A percentile compares a stretch with the other conserved stretches of the same genome.
Conservation (phyloP, 352 stramenopile genomes). For the Plasmopara halstedii region DNA sequence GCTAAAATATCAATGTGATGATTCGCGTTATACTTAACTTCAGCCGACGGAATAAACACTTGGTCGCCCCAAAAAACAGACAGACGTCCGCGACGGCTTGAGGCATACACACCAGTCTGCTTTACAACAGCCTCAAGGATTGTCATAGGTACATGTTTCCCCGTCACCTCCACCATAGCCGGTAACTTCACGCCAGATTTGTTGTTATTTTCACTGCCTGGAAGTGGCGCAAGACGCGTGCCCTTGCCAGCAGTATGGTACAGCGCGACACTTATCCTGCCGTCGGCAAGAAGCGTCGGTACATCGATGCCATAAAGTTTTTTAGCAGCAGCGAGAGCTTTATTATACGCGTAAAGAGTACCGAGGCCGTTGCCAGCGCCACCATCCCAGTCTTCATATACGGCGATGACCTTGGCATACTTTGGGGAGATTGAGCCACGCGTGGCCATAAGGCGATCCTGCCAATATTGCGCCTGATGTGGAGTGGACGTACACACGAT, state of each 20-base stretch:
- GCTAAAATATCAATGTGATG: conserved; percentile 98
- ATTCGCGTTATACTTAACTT: conserved; percentile 89
- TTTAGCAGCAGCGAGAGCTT: conserved; percentile 85
- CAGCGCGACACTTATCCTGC: conserved; percentile 88
- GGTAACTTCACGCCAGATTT: conserved; percentile 98
- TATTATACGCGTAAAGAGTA: conserved; percentile 95
- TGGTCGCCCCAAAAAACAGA: conserved; percentile 99
- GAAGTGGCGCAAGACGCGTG: conserved; percentile 93
- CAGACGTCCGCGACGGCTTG: conserved; percentile 89
- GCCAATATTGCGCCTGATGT: conserved; percentile 96
- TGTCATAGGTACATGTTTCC: conserved; percentile 89
- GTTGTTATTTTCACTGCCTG: conserved; percentile 98
- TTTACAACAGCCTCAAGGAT: conserved; percentile 98
- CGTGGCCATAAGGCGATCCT: conserved; percentile 88
- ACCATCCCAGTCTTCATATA: conserved; percentile 94
- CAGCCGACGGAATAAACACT: conserved; percentile 94
- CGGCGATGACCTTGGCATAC: conserved; percentile 91
- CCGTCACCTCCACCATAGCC: conserved; percentile 84
- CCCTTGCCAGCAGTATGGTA: conserved; percentile 98
- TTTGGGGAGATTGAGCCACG: conserved; percentile 70
- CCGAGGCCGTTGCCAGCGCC: conserved; percentile 95
- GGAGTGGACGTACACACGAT: conserved; percentile 97
- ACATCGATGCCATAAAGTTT: conserved; percentile 87
- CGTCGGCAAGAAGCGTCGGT: conserved; percentile 51
- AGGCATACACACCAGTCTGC: conserved; percentile 96